phyloP scores from a whole-genome alignment of 306 rosid genomes.

The Quercus engelmannii region DNA sequence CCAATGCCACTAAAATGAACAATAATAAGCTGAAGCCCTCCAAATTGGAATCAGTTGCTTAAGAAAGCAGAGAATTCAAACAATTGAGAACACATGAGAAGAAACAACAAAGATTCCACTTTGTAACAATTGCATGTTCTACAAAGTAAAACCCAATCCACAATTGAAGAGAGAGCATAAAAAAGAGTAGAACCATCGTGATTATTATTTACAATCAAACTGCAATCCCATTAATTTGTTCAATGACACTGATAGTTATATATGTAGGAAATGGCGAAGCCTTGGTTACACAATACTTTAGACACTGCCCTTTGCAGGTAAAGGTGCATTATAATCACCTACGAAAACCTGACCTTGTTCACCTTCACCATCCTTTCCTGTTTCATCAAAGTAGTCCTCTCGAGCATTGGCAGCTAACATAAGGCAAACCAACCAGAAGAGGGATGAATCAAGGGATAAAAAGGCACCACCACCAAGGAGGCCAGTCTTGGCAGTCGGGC shows the following conservation, averaged over 20 bases:
- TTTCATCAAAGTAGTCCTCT: conserved; percentile 72
- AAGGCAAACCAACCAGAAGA: conserved; percentile 80
- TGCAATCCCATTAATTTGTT: neutral
- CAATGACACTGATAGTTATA: neutral
- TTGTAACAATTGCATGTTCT: neutral
- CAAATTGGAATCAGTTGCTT: neutral
- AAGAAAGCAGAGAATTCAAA: neutral
- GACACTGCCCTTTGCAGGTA: conserved; percentile 13
- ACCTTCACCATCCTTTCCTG: conserved; percentile 25
- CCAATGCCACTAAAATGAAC: neutral
- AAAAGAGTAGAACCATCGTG: neutral
- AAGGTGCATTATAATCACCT: neutral
- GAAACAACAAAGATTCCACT: neutral
- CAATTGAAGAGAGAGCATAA: neutral
- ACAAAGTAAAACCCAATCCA: neutral
- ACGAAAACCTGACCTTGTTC: no score
- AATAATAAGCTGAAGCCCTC: neutral
- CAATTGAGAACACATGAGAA: neutral
- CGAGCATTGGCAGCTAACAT: conserved; percentile 80
- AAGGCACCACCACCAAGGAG: conserved; percentile 95
- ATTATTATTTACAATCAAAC: conserved; percentile 18
- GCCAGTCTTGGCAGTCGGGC: conserved; percentile 80
- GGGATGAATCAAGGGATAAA: conserved; percentile 75
- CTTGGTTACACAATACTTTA: neutral
- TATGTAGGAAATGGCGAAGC: neutral